Percentiles rank a stretch among this genome's conserved stretches.
phyloP scores from a whole-genome alignment of 2,329 filamentous ascomycete species.

The Fusarium fujikuroi region DNA sequence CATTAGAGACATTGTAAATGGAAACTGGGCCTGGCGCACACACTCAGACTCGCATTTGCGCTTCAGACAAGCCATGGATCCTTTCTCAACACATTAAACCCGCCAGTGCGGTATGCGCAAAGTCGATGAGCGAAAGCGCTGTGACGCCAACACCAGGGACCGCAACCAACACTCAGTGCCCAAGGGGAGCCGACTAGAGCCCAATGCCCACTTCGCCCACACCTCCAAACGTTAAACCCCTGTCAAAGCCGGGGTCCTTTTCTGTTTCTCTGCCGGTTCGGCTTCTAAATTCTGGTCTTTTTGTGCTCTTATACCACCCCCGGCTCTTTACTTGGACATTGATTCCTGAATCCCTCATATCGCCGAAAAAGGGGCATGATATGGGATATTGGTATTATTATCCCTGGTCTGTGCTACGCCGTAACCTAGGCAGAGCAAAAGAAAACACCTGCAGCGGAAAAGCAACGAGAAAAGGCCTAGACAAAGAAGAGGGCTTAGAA shows the following conservation, averaged over 20 bases:
- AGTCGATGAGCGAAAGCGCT: constrained; percentile 40
- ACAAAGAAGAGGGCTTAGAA: constrained; percentile 10
- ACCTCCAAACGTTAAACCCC: constrained; percentile 41
- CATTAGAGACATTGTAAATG: constrained; percentile 40
- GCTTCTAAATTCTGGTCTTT: constrained; percentile 20
- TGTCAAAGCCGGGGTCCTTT: constrained; percentile 26
- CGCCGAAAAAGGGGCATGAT: constrained; percentile 23
- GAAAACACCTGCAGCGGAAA: constrained; percentile 20
- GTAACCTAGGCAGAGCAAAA: constrained; percentile 19
- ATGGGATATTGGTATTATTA: constrained; percentile 12
- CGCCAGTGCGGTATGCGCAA: constrained; percentile 42
- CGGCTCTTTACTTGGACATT: constrained; percentile 27
- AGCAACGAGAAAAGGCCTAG: constrained; percentile 18
- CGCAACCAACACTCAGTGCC: constrained; percentile 34
- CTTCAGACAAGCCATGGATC: constrained; percentile 19
- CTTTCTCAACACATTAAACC: constrained; percentile 31
- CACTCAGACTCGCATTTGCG: constrained; percentile 41
- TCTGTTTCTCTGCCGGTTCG: constrained; percentile 36
- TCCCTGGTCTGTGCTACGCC: constrained; percentile 26
- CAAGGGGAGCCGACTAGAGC: constrained; percentile 38
- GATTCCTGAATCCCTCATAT: constrained; percentile 32
- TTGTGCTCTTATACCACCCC: constrained; percentile 20
- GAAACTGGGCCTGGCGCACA: constrained; percentile 42
- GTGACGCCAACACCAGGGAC: constrained; percentile 41
- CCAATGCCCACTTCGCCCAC: constrained; percentile 45